Evolutionary conservation across 169 alveolate genomes (phyloP).

Genomic region (Plasmodium malariae): DNA sequence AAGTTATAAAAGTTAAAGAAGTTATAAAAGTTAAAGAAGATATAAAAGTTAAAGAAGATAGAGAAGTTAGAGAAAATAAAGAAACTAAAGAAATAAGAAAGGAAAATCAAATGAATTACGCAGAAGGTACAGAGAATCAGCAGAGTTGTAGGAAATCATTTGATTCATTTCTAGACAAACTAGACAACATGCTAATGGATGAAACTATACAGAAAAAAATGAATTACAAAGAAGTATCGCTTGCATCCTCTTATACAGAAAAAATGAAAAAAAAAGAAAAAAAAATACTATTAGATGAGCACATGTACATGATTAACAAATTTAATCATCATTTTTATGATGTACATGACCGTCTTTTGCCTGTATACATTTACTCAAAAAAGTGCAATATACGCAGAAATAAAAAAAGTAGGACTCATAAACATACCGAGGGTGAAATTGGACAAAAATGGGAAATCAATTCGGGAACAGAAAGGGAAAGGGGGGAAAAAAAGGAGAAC

Average conservation of each 20-base stretch:
- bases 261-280: conserved; percentile 16
- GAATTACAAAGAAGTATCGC: conserved; percentile 1
- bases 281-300: conserved; percentile 40
- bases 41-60: too few relatives aligned
- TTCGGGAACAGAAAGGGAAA: background rate
- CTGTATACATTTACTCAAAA: conserved; percentile 47
- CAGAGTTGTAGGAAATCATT: background rate
- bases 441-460: background rate
- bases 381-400: conserved; percentile 36
- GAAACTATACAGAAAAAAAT: conserved; percentile 1
- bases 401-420: too few relatives aligned
- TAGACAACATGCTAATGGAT: conserved; percentile 51
- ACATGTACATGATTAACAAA: conserved; percentile 55
- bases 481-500: background rate
- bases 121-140: background rate
- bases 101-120: background rate
- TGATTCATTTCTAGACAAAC: conserved; percentile 45
- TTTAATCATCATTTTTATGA: conserved; percentile 60
- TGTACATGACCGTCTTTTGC: conserved; percentile 22
- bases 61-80: background rate
- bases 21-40: too few relatives aligned
- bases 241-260: background rate
- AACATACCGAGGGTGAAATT: too few relatives aligned
- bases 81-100: background rate
- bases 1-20: too few relatives aligned